phyloP scores from a whole-genome alignment of 768 basidiomycete species.

The Pleurotus tuoliensis region DNA sequence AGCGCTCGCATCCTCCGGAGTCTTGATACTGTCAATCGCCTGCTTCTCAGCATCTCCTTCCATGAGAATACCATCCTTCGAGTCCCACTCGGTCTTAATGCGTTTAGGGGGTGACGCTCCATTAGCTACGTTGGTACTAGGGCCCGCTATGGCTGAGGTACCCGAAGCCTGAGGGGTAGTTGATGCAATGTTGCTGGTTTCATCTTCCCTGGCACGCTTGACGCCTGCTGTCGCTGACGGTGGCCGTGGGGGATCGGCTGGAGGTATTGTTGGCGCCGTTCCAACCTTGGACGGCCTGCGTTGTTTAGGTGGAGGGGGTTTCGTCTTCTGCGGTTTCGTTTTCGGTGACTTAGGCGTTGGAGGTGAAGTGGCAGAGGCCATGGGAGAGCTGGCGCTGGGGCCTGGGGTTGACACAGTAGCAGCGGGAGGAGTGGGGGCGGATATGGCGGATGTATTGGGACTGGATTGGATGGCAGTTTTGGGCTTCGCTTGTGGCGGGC shows the following conservation, averaged over 20 bases:
- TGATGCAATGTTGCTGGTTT: constrained; percentile 23
- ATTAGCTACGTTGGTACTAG: constrained; percentile 25
- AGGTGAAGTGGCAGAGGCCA: constrained; percentile 52
- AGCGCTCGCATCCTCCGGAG: constrained; percentile 59
- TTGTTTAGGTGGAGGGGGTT: constrained; percentile 30
- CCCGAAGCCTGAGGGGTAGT: constrained; percentile 13
- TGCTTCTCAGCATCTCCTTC: constrained; percentile 43
- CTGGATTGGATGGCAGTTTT: constrained; percentile 17
- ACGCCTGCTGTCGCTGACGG: not conserved
- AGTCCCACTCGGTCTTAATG: constrained; percentile 68
- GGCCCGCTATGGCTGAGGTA: constrained; percentile 24
- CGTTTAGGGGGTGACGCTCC: constrained; percentile 73
- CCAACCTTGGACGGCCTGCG: constrained; percentile 27
- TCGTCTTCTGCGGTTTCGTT: constrained; percentile 44
- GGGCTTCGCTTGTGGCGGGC: constrained; percentile 24
- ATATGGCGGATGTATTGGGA: constrained; percentile 27
- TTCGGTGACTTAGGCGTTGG: constrained; percentile 72
- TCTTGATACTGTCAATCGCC: constrained; percentile 51
- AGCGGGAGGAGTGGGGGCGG: constrained; percentile 43
- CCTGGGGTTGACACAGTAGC: constrained; percentile 38
- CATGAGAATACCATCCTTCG: constrained; percentile 62
- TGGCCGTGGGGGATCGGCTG: constrained; percentile 23
- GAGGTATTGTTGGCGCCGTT: constrained; percentile 14
- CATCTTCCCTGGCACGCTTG: constrained; percentile 57
- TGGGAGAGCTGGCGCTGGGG: constrained; percentile 49